Percentiles rank a stretch among this genome's conserved stretches.
Evolutionary conservation across 305 asterid species (phyloP).

Genomic region (Fraxinus velutina): DNA sequence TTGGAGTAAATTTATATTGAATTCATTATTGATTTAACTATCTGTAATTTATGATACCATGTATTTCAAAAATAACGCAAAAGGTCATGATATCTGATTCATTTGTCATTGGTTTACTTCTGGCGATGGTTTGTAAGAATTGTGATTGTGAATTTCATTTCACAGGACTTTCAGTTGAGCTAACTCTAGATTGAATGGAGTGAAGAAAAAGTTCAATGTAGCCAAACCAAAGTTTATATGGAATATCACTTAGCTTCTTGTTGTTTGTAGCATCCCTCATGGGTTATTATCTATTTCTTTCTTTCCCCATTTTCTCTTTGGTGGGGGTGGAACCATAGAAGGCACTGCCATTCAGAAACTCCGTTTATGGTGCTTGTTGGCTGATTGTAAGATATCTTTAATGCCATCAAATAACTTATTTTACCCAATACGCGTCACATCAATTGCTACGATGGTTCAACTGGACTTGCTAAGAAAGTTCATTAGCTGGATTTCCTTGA

Average conservation of each 20-base stretch:
- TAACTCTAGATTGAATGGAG: not conserved
- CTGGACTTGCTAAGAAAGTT: not conserved
- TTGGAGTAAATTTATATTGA: not conserved
- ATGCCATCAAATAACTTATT: not conserved
- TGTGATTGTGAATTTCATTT: not conserved
- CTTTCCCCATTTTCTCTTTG: not conserved
- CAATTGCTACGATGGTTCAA: not conserved
- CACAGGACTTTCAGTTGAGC: not conserved
- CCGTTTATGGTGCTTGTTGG: not conserved
- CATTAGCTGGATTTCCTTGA: not conserved
- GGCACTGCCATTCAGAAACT: constrained; percentile 1
- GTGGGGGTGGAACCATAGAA: not conserved
- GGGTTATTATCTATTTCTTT: not conserved
- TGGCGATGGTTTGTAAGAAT: not conserved
- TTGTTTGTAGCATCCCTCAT: not conserved
- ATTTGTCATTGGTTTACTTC: not conserved
- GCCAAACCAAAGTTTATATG: not conserved
- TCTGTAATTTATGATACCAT: not conserved
- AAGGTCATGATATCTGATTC: not conserved
- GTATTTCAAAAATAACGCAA: not conserved
- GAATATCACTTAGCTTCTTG: not conserved
- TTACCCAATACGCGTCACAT: not conserved
- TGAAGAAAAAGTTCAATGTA: not conserved
- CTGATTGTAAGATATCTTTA: not conserved
- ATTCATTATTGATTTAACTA: not conserved